phyloP scores from a whole-genome alignment of 2,329 filamentous ascomycete species.

The Fusarium haematococcum region DNA sequence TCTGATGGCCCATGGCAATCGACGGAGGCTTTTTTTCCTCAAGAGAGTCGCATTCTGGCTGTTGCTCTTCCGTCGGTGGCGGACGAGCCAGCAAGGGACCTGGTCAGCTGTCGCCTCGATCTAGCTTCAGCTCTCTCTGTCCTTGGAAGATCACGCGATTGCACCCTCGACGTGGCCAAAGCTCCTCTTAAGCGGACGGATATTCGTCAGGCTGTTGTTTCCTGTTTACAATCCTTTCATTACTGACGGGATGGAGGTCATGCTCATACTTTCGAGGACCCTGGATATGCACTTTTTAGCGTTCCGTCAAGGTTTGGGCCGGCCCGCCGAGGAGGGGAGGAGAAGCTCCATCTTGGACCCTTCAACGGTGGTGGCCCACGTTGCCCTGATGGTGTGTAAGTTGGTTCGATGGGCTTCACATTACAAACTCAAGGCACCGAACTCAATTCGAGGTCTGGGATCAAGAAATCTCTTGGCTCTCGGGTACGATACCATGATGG shows the following conservation, averaged over 20 bases:
- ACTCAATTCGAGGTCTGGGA: conserved; percentile 31
- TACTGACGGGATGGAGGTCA: conserved; percentile 3
- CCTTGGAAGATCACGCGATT: conserved; percentile 23
- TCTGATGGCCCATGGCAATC: conserved; percentile 35
- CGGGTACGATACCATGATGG: conserved; percentile 22
- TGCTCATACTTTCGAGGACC: conserved; percentile 1
- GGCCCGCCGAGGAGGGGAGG: conserved; percentile 25
- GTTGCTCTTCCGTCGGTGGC: conserved; percentile 13
- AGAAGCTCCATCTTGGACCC: conserved; percentile 25
- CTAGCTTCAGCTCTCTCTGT: conserved; percentile 32
- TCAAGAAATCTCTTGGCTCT: conserved; percentile 18
- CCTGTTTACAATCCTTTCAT: conserved; percentile 11
- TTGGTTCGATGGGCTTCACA: conserved; percentile 11
- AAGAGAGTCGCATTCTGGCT: conserved; percentile 29
- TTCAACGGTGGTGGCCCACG: conserved; percentile 30
- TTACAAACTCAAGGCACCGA: conserved; percentile 28
- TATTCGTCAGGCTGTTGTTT: conserved; percentile 6
- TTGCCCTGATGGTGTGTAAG: conserved; percentile 28
- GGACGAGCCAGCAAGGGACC: conserved; percentile 36
- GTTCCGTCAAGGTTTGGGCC: conserved; percentile 35
- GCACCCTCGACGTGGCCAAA: background rate
- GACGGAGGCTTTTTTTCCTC: conserved; percentile 17
- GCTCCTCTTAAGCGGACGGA: background rate
- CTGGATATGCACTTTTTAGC: conserved; percentile 27
- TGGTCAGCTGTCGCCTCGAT: conserved; percentile 39